Conservation (phyloP, 768 basidiomycete genomes). For the Russula sp. region DNA sequence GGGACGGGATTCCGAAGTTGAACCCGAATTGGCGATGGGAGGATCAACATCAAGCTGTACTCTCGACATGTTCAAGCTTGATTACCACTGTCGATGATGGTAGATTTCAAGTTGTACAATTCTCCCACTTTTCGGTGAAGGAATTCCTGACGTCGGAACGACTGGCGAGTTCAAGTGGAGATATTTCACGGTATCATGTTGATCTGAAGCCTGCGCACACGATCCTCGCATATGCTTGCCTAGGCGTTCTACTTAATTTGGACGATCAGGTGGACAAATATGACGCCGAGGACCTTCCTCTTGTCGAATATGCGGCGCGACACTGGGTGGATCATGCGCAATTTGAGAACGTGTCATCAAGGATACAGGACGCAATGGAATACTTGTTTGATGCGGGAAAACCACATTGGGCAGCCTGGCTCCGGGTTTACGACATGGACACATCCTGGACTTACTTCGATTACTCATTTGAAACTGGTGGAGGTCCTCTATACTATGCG, state of each 20-base stretch:
- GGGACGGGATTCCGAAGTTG: background rate
- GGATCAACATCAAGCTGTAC: background rate
- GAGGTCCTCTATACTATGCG: background rate
- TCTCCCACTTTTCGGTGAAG: constrained; percentile 11
- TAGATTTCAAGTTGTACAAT: constrained; percentile 2
- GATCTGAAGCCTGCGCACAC: background rate
- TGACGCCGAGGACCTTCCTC: background rate
- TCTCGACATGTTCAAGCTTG: constrained; percentile 12
- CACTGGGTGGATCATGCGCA: constrained; percentile 3
- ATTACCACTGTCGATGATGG: background rate
- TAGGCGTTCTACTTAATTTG: constrained; percentile 1
- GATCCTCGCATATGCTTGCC: constrained; percentile 5
- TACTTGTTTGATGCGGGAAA: background rate
- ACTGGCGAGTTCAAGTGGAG: background rate
- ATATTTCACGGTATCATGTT: background rate
- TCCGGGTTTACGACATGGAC: background rate
- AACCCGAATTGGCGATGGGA: background rate
- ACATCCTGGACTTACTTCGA: background rate
- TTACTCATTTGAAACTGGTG: too few relatives aligned
- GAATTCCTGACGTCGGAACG: constrained; percentile 7
- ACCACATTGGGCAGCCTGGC: constrained; percentile 3
- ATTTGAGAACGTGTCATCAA: background rate
- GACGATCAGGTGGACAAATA: background rate
- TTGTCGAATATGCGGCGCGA: background rate
- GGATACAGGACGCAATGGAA: background rate